Percentiles rank a stretch among this genome's conserved stretches.
These are phyloP conservation scores for Mortierella sp. DNA, from an alignment of 371 early-diverging fungal species.

Conservation along the genomic window DNA sequence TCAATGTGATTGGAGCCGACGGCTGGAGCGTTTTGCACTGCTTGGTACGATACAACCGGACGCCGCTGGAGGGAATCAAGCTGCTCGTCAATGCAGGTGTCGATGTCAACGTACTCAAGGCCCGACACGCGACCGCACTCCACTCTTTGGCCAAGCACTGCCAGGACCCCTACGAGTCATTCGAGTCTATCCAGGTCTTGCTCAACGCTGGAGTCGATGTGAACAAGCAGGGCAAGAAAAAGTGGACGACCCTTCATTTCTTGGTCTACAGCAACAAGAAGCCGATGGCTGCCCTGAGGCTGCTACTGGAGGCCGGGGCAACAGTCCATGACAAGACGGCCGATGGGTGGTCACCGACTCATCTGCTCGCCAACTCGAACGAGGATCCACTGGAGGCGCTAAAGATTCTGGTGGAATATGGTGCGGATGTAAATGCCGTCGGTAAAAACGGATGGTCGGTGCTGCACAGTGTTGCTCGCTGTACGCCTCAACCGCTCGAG, in stretches of 20 bases:
- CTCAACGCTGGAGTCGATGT: slow-evolving; percentile 51
- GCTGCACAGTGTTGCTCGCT: slow-evolving; percentile 49
- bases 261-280: slow-evolving; percentile 53
- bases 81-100: slow-evolving; percentile 48
- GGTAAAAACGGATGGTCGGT: slow-evolving; percentile 57
- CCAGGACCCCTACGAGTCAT: slow-evolving; percentile 47
- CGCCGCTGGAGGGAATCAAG: slow-evolving; percentile 47
- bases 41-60: slow-evolving; percentile 48
- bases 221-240: slow-evolving; percentile 52
- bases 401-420: slow-evolving; percentile 50
- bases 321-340: slow-evolving; percentile 53
- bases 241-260: slow-evolving; percentile 53
- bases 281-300: slow-evolving; percentile 43
- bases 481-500: slow-evolving; percentile 47
- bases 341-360: slow-evolving; percentile 53
- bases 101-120: slow-evolving; percentile 53
- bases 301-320: slow-evolving; percentile 47
- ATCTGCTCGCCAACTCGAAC: slow-evolving; percentile 53
- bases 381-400: slow-evolving; percentile 52
- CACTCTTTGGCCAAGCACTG: slow-evolving; percentile 56
- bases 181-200: slow-evolving; percentile 43
- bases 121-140: slow-evolving; percentile 48
- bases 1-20: slow-evolving; percentile 54
- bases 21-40: slow-evolving; percentile 55
- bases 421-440: slow-evolving; percentile 54